Evolutionary conservation across 192 early-diverging fungal genomes (phyloP).

Genomic region (Rhizoclosmatium sp.): DNA sequence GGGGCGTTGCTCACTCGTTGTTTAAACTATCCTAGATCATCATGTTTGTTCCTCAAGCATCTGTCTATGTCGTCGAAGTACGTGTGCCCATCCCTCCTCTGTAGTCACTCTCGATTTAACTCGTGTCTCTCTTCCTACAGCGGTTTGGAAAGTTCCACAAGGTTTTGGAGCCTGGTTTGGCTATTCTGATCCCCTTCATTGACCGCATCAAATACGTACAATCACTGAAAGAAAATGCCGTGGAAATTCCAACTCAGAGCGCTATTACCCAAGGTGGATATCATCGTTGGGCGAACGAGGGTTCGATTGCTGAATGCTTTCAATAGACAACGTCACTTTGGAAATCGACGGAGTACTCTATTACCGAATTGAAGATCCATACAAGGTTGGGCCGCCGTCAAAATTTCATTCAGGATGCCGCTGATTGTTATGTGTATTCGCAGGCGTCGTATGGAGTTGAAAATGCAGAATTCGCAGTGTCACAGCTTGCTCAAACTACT

Average conservation of each 20-base stretch:
- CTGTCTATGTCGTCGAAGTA: constrained; percentile 90
- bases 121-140: constrained; percentile 40
- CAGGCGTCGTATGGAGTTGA: constrained; percentile 89
- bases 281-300: background rate
- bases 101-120: background rate
- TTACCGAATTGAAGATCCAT: constrained; percentile 91
- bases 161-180: constrained; percentile 90
- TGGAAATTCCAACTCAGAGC: constrained; percentile 80
- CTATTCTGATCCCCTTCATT: constrained; percentile 86
- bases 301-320: background rate
- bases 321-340: constrained; percentile 90
- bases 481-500: constrained; percentile 98
- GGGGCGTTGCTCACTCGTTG: background rate
- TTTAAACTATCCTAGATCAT: constrained; percentile 47
- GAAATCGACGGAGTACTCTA: constrained; percentile 97
- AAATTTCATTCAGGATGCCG: too few species aligned
- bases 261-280: constrained; percentile 86
- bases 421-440: background rate
- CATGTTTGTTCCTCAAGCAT: constrained; percentile 98
- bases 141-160: constrained; percentile 82
- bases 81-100: background rate
- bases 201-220: constrained; percentile 94
- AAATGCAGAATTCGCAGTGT: constrained; percentile 92
- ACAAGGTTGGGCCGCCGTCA: constrained; percentile 47
- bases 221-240: constrained; percentile 92